Evolutionary conservation across 140 eudicot genomes (phyloP), one percentile per base, ranked within the genome.

Genomic region (Flaveria floridana): DNA sequence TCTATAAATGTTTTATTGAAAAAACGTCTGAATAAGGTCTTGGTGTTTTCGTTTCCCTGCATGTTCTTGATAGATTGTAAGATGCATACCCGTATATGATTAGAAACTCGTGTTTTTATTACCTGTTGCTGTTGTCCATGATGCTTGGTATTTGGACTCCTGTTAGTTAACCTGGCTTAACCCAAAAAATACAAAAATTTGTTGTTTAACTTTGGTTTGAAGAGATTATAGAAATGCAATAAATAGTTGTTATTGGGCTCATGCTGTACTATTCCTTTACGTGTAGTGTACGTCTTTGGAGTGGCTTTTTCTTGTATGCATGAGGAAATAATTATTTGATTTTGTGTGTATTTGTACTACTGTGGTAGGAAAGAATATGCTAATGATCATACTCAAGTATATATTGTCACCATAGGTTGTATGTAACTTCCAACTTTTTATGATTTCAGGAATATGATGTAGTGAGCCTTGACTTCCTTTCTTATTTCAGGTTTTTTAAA

Each of bases 401-500:
- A 23, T 59, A 59, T 23, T 21, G 65, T 10, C 41, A 59, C 37
- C 18, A 3, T 8, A 59, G 41, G 11, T 59, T 21, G 23, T 21
- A 25, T 26, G 25, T 23, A 21, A 9, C 65, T 9, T 57, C 65
- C n/a, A 21, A 21, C 23, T 21, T 21, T 59, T 21, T 59, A 37
- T 7, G 25, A 10, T 59, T 25, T 25, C 66, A 59, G 12, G 41
- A 14, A 28, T 14, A 26, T 62, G 6, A 25, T 64, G 12, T 15
- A 2, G 5, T 5, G 69, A 21, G 42, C 52, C 59, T 21, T 9
- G 48, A 37, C 51, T 48, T 61, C 28, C 3, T 66, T 47, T 41
- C 18, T 0, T 51, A 44, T 78, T 76, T 78, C 87, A 91, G 97
- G 88, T 91, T 65, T 53, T 83, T 26, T 80, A 77, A 42, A 89